phyloP scores from a whole-genome alignment of 2,329 filamentous ascomycete species.

The Claviceps sp. region DNA sequence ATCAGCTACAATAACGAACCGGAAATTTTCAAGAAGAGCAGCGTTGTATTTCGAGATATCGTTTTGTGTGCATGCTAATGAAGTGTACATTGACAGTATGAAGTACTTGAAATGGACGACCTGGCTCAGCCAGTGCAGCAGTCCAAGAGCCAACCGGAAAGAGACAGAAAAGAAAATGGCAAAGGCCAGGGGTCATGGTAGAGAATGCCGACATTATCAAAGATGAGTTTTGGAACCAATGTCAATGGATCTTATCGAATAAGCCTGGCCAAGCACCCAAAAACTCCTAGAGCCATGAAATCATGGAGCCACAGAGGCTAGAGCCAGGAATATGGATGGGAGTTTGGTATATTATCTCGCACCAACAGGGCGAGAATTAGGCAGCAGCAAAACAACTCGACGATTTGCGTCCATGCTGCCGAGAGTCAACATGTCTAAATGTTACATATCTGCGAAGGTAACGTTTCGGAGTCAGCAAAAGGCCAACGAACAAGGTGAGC shows the following conservation, averaged over 20 bases:
- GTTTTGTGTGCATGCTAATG: not conserved
- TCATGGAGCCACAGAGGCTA: too few relatives aligned
- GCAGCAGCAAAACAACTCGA: too few relatives aligned
- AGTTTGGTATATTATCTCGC: too few relatives aligned
- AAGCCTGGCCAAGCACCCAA: slow-evolving; percentile 58
- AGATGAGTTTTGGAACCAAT: slow-evolving; percentile 80
- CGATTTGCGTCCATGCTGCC: too few relatives aligned
- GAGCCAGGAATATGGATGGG: not conserved
- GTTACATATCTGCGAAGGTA: too few relatives aligned
- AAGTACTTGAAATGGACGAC: slow-evolving; percentile 35
- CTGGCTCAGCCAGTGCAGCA: slow-evolving; percentile 39
- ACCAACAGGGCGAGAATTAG: too few relatives aligned
- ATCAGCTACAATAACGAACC: slow-evolving; percentile 98
- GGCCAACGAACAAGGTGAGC: too few relatives aligned
- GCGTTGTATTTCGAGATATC: slow-evolving; percentile 60
- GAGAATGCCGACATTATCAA: slow-evolving; percentile 91
- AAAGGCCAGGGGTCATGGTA: slow-evolving; percentile 66
- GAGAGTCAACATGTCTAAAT: too few relatives aligned
- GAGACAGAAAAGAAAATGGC: slow-evolving; percentile 68
- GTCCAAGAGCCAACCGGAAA: slow-evolving; percentile 73
- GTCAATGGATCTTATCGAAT: slow-evolving; percentile 73
- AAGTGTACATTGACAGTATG: slow-evolving; percentile 37
- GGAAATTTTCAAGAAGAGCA: slow-evolving; percentile 87
- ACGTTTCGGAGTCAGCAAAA: too few relatives aligned
- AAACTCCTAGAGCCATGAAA: slow-evolving; percentile 26